A percentile compares a stretch with the other conserved stretches of the same genome.
phyloP scores from a whole-genome alignment of 148 eudicot genomes.

The Spergularia bocconei region DNA sequence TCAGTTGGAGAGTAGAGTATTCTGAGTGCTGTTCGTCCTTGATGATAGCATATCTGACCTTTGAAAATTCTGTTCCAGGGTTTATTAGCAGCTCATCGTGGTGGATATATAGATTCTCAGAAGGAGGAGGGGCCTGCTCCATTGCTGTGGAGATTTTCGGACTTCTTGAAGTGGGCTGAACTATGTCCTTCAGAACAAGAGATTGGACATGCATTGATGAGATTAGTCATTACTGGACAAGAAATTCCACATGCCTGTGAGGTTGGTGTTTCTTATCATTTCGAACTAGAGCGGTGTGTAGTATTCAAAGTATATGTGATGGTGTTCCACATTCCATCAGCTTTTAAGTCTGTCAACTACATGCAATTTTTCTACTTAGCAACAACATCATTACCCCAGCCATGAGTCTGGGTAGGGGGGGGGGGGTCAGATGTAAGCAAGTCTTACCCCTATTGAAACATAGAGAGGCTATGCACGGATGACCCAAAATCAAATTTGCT shows the following conservation, averaged over 20 bases:
- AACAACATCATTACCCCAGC: no score
- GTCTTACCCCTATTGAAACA: no score
- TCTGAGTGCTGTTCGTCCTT: neutral
- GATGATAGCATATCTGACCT: constrained; percentile 14
- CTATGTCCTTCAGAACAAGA: constrained; percentile 96
- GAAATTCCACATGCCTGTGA: constrained; percentile 99
- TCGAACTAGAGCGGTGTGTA: neutral
- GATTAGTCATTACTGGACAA: constrained; percentile 92
- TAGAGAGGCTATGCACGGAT: no score
- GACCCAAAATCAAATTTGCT: no score
- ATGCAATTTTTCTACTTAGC: neutral
- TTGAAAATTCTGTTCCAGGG: constrained; percentile 51
- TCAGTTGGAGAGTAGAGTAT: neutral
- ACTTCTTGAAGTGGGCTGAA: constrained; percentile 95
- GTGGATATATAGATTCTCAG: constrained; percentile 96
- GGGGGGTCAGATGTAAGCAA: no score
- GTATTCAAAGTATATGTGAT: neutral
- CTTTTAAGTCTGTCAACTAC: neutral
- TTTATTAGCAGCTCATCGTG: constrained; percentile 97
- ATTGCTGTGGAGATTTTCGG: constrained; percentile 90
- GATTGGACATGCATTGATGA: constrained; percentile 96
- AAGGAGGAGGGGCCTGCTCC: constrained; percentile 99
- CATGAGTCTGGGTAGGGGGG: no score
- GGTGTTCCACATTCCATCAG: neutral
- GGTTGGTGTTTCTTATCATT: constrained; percentile 40